Percentiles rank a stretch among this genome's conserved stretches.
These are phyloP conservation scores for Schwanniomyces yamadae DNA, from an alignment of 805 yeast genomes.

Conservation along the genomic window DNA sequence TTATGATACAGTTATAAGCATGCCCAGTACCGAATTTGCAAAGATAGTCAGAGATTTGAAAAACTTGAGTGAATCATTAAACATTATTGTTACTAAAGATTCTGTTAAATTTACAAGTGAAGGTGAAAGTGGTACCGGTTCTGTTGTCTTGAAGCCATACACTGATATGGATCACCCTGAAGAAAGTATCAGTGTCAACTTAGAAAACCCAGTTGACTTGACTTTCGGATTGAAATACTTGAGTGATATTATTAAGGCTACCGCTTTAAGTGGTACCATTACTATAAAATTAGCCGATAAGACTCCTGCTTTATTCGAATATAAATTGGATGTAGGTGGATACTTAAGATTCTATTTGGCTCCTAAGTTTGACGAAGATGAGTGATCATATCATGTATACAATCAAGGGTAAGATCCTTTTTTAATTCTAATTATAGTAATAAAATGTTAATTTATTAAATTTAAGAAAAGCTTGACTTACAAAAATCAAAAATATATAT, in stretches of 20 bases:
- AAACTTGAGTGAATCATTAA: slow-evolving; percentile 82
- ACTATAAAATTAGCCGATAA: slow-evolving; percentile 85
- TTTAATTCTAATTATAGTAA: too few species aligned
- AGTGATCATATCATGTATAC: slow-evolving; percentile 18
- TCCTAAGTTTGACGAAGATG: slow-evolving; percentile 95
- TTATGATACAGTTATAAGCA: slow-evolving; percentile 77
- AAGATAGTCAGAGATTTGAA: slow-evolving; percentile 86
- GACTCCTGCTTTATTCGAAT: slow-evolving; percentile 93
- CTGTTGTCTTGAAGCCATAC: slow-evolving; percentile 80
- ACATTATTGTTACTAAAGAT: slow-evolving; percentile 85
- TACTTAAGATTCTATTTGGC: slow-evolving; percentile 94
- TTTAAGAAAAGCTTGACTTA: too few species aligned
- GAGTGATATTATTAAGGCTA: slow-evolving; percentile 87
- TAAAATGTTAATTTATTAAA: not conserved
- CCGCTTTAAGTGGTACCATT: slow-evolving; percentile 71
- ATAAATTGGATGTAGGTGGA: slow-evolving; percentile 80
- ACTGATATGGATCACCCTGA: slow-evolving; percentile 81
- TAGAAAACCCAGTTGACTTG: slow-evolving; percentile 83
- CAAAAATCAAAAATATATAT: too few species aligned
- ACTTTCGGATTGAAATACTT: slow-evolving; percentile 91
- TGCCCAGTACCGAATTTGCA: slow-evolving; percentile 88
- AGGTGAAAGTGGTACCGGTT: slow-evolving; percentile 90
- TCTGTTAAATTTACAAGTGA: slow-evolving; percentile 85
- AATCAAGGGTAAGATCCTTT: too few species aligned
- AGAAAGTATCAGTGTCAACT: slow-evolving; percentile 68